Percentiles rank a stretch among this genome's conserved stretches.
Conservation (phyloP, 768 basidiomycete species). For the Lyophyllum shimeji region DNA sequence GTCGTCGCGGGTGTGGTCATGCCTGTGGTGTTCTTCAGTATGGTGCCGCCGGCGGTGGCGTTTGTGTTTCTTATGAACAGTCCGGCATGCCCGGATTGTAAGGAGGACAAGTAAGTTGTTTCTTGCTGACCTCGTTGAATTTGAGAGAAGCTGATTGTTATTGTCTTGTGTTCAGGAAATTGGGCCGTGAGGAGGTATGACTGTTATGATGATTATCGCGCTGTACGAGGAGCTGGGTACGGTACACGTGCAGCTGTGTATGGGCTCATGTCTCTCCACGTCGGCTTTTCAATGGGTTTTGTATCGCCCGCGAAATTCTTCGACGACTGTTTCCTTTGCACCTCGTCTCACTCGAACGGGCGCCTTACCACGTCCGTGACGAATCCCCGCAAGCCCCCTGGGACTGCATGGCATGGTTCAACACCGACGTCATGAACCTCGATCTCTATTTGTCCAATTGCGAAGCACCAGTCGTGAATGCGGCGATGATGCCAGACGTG, state of each 20-base stretch:
- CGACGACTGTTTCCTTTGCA: no score
- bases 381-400: no score
- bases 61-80: conserved; percentile 20
- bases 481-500: no score
- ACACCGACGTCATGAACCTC: no score
- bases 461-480: no score
- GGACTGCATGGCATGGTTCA: no score
- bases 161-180: not conserved
- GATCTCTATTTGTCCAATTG: no score
- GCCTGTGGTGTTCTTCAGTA: conserved; percentile 13
- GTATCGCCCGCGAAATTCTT: not conserved
- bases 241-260: not conserved
- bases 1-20: conserved; percentile 17
- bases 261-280: not conserved
- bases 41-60: conserved; percentile 14
- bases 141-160: not conserved
- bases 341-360: no score
- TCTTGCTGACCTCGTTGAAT: not conserved
- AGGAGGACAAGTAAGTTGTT: conserved; percentile 10
- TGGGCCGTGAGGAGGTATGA: not conserved
- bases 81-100: conserved; percentile 13
- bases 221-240: not conserved
- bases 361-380: no score
- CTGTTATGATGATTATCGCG: no score
- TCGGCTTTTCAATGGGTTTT: not conserved